These are phyloP conservation scores for Penicillium verhagenii DNA, from an alignment of 495 filamentous ascomycete genomes.

Conservation along the genomic window DNA sequence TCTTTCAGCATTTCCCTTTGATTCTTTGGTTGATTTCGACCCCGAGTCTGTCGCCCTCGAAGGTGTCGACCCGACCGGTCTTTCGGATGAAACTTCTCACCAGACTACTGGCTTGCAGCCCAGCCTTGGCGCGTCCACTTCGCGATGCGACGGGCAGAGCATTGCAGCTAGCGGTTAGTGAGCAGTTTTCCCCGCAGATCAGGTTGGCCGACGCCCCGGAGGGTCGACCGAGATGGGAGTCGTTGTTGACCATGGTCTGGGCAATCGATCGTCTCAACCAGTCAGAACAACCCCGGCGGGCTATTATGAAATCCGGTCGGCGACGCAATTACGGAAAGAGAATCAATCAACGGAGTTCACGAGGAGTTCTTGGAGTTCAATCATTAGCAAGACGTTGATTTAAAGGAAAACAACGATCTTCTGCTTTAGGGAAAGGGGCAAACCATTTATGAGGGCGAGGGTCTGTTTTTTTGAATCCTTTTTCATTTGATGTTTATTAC, in stretches of 20 bases:
- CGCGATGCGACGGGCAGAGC: constrained; percentile 87
- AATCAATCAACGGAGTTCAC: constrained; percentile 24
- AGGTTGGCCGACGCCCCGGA: constrained; percentile 32
- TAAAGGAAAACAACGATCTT: too few species aligned
- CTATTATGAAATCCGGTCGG: constrained; percentile 33
- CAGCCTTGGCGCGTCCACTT: constrained; percentile 85
- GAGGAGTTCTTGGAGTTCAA: constrained; percentile 48
- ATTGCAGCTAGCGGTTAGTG: constrained; percentile 65
- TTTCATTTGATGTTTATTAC: not conserved
- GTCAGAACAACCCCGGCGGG: constrained; percentile 32
- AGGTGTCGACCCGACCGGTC: constrained; percentile 48
- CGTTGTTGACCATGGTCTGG: constrained; percentile 46
- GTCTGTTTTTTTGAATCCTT: constrained; percentile 16
- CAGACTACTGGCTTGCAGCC: constrained; percentile 75
- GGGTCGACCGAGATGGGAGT: constrained; percentile 44
- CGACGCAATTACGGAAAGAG: constrained; percentile 38
- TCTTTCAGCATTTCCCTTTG: constrained; percentile 69
- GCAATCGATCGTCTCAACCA: constrained; percentile 46
- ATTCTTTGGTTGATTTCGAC: constrained; percentile 83
- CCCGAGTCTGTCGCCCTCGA: constrained; percentile 53
- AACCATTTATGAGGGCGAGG: constrained; percentile 28
- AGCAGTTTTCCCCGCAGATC: constrained; percentile 33
- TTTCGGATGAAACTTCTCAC: constrained; percentile 57
- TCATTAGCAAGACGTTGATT: constrained; percentile 29
- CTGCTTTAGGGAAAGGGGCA: constrained; percentile 38